Base-by-base conservation (phyloP, 768 basidiomycete species). In the Tylopilus sp. region DNA sequence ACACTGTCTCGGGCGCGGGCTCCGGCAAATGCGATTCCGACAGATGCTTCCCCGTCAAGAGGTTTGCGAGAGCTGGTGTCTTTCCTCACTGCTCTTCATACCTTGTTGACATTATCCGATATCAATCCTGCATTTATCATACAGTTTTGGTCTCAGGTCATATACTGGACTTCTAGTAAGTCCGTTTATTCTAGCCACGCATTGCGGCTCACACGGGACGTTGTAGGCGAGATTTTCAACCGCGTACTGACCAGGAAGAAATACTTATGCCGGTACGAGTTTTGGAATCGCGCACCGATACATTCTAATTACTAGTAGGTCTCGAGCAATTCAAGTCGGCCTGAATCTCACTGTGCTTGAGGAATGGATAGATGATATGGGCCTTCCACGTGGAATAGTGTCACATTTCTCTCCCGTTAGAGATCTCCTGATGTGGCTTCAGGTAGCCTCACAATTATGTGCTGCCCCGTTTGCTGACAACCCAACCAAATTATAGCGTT, bases 161-260 rank as follows among this genome's bases (percentile, higher is more conserved):
- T 97, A 75, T 98, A 95, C 66, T 99, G 97, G 97, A 87, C 93
- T 48, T 86, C 93, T 21, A 91, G 93, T 90, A 76, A 76, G 85
- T 59, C 2, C 13, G n/a, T 67, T n/a, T 59, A 12, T 10, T 40
- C 33, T 35, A 18, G 15, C 21, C 26, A 23, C 48, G 26, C 18
- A 45, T 33, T 40, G 20, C 36, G 18, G 28, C 61, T 59, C 12
- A 56, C 41, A 48, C 47, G 58, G 44, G 25, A 47, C 35, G n/a
- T n/a, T n/a, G 36, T 36, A 91, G 89, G 89, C 65, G 89, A 91
- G 69, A 78, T 86, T 38, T 91, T 92, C 71, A 93, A 92, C 64
- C 83, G 91, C 35, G 75, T 93, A 31, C 70, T 92, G 38, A 89
- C 85, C n/a, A 83, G 95, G 49, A 97, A 93, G 73, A 97, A 94